Evolutionary conservation across 1,284 basidiomycete genomes (phyloP).

Genomic region (Rugosomyces carneus): DNA sequence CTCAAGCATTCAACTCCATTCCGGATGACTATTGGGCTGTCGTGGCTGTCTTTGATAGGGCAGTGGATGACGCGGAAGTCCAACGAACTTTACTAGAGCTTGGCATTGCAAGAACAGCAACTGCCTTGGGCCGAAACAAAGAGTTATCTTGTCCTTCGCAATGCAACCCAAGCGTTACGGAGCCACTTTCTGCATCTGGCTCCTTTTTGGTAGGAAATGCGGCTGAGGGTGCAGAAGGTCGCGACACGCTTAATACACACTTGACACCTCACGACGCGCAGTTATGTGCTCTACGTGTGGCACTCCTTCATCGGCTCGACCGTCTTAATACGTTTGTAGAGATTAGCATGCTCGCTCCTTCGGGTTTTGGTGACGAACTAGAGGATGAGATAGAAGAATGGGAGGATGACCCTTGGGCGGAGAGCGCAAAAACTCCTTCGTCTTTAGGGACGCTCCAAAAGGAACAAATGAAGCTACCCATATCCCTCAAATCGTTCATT

Average conservation of each 20-base stretch:
- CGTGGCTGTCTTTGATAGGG: slow-evolving; percentile 64
- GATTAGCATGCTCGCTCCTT: slow-evolving; percentile 39
- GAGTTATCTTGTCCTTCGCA: slow-evolving; percentile 20
- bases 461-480: slow-evolving; percentile 28
- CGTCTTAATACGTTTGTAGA: slow-evolving; percentile 62
- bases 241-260: slow-evolving; percentile 36
- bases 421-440: slow-evolving; percentile 31
- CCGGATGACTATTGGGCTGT: slow-evolving; percentile 69
- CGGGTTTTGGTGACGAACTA: slow-evolving; percentile 25
- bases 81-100: slow-evolving; percentile 55
- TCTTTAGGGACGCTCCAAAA: slow-evolving; percentile 17
- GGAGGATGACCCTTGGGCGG: slow-evolving; percentile 82
- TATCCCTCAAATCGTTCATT: slow-evolving; percentile 64
- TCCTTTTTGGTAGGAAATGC: slow-evolving; percentile 4
- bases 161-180: not conserved
- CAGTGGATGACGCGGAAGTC: slow-evolving; percentile 49
- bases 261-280: slow-evolving; percentile 57
- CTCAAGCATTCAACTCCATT: slow-evolving; percentile 42
- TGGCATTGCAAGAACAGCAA: slow-evolving; percentile 53
- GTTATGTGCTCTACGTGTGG: slow-evolving; percentile 53
- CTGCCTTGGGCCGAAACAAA: slow-evolving; percentile 42
- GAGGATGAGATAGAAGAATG: slow-evolving; percentile 46
- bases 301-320: slow-evolving; percentile 60
- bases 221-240: slow-evolving; percentile 18
- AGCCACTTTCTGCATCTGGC: not conserved